Evolutionary conservation across 73 alveolate species (phyloP), one percentile per base, ranked within the genome.

Genomic region (Paramecium tetraurelia): DNA sequence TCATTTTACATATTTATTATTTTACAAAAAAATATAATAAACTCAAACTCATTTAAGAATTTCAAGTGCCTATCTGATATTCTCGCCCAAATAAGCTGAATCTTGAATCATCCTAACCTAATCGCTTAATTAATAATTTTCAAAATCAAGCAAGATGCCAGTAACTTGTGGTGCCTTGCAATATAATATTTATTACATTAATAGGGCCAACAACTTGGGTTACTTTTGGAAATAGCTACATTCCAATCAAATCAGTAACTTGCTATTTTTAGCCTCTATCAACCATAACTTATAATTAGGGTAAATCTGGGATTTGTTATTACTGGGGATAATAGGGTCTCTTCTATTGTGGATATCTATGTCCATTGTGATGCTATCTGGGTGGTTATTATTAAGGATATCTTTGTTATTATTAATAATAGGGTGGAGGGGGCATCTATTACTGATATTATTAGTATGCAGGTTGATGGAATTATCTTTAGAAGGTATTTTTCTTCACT

Each of bases 11-110:
- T 63, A 63, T 63, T 63, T 63, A 27, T 63, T 63, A 63, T 63
- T 63, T 63, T 63, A 63, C 84, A 63, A 27, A 63, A 48, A 63
- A 63, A 63, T 53, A 53, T n/a, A 53, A 53, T 53, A 53, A 53
- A 53, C 69, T 53, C 69, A 63, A 27, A 63, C 84, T 75, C 87
- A 75, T 33, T 75, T 75, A 38, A 75, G 58, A 33, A 38, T 29
- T 35, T 75, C 87, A 75, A 75, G 87, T 29, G 87, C 87, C n/a
- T 29, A 41, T 59, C 59, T 75, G 57, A 75, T 75, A 41, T 75
- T 75, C 63, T 75, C 87, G 27, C 59, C 87, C 87, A 75, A 12
- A 41, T 21, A 38, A 38, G 69, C 59, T 41, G 7, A 38, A 41
- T 75, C 59, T 5, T 35, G 38, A 29, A 75, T 29, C 87, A 75